Percentiles rank a stretch among this genome's conserved stretches.
Conservation (phyloP, 2,329 filamentous ascomycete genomes). For the Colletotrichum sp. region DNA sequence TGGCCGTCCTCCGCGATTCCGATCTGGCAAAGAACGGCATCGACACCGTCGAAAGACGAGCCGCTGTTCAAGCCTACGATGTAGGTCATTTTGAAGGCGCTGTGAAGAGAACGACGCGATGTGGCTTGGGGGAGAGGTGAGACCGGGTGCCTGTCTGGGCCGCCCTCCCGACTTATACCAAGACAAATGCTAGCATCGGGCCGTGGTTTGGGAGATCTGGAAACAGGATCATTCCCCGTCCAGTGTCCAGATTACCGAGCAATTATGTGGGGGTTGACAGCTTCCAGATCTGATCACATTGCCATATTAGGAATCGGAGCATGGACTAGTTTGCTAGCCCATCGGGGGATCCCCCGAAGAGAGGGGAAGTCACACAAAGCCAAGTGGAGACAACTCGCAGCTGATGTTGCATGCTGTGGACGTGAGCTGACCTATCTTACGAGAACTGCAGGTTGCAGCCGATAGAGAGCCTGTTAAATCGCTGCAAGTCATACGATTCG, state of each 20-base stretch:
- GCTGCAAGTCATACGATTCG: not conserved
- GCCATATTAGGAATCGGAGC: not conserved
- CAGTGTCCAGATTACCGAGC: not conserved
- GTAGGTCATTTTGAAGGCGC: slow-evolving; percentile 16
- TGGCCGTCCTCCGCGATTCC: slow-evolving; percentile 30
- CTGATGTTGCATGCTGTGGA: not conserved
- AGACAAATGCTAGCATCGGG: not conserved
- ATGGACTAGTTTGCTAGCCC: not conserved
- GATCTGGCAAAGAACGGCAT: slow-evolving; percentile 32
- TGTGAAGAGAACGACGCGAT: not conserved
- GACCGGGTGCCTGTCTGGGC: not conserved
- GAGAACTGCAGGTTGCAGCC: not conserved
- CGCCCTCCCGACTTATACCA: not conserved
- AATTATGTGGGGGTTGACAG: not conserved
- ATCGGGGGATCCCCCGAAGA: not conserved
- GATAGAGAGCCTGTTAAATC: not conserved
- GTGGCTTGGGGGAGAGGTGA: not conserved
- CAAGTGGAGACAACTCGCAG: not conserved
- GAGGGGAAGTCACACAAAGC: not conserved
- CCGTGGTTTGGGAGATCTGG: not conserved
- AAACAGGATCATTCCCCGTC: not conserved
- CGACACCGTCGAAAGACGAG: slow-evolving; percentile 33
- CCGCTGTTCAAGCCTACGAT: slow-evolving; percentile 35
- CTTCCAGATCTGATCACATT: not conserved
- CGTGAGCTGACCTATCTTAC: not conserved